These are phyloP conservation scores for Geoglossum glabrum DNA, from an alignment of 495 filamentous ascomycete genomes.

Conservation along the genomic window DNA sequence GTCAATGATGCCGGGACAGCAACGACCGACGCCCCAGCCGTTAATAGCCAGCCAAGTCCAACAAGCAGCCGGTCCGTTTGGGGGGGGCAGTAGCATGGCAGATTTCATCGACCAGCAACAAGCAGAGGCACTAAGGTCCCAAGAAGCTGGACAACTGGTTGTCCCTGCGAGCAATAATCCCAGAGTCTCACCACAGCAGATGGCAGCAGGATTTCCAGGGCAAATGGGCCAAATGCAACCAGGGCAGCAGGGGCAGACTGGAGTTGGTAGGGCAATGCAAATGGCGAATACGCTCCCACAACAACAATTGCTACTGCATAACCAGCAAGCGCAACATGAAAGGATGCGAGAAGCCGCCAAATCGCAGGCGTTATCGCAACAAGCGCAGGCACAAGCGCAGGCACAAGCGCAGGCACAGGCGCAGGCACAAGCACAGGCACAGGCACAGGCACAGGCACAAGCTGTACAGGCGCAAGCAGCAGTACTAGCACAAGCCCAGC, in stretches of 20 bases:
- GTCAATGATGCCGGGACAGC: slow-evolving; percentile 20
- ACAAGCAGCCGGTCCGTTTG: slow-evolving; percentile 28
- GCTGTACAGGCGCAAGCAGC: no score
- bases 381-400: neutral
- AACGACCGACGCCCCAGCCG: slow-evolving; percentile 23
- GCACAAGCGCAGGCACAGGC: neutral
- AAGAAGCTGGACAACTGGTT: slow-evolving; percentile 43
- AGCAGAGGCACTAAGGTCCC: slow-evolving; percentile 38
- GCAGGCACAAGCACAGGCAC: slow-evolving; percentile 3
- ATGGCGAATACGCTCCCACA: slow-evolving; percentile 4
- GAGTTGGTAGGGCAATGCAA: slow-evolving; percentile 1
- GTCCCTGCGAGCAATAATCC: slow-evolving; percentile 36
- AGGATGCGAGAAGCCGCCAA: neutral
- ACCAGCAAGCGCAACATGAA: slow-evolving; percentile 4
- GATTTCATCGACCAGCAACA: slow-evolving; percentile 38
- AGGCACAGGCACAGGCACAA: neutral
- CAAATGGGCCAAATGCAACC: slow-evolving; percentile 4
- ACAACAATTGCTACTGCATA: neutral
- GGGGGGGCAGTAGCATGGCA: slow-evolving; percentile 31
- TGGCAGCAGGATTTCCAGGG: slow-evolving; percentile 8
- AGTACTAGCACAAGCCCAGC: slow-evolving; percentile 3
- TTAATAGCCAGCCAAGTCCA: slow-evolving; percentile 27
- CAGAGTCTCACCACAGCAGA: slow-evolving; percentile 5
- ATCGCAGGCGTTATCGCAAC: slow-evolving; percentile 3
- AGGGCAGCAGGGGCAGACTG: slow-evolving; percentile 4